Evolutionary conservation across 345 rosid genomes (phyloP).

Genomic region (Dimocarpus longan): DNA sequence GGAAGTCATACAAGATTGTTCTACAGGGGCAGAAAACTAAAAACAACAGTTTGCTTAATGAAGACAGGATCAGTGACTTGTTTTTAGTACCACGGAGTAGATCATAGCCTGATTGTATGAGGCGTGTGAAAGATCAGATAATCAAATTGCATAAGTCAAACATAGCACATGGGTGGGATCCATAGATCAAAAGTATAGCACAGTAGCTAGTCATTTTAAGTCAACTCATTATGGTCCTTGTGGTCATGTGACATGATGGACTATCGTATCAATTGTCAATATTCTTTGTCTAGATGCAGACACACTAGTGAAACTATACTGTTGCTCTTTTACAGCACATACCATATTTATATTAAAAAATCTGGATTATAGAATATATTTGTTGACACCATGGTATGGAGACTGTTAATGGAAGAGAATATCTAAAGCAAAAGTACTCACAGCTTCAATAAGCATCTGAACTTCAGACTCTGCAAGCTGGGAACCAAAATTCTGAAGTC

Average conservation of each 20-base stretch:
- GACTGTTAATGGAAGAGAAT: slow-evolving; percentile 1
- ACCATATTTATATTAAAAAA: background rate
- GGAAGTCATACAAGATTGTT: background rate
- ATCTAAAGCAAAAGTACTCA: slow-evolving; percentile 42
- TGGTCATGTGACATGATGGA: background rate
- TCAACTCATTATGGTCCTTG: background rate
- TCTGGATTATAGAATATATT: background rate
- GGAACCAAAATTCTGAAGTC: slow-evolving; percentile 67
- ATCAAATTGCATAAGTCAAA: background rate
- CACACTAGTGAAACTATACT: background rate
- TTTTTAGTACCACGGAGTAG: background rate
- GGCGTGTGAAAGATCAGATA: background rate
- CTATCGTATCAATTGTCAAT: slow-evolving; percentile 6
- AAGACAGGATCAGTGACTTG: background rate
- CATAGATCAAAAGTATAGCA: background rate
- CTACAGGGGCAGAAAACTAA: background rate
- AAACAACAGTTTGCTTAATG: background rate
- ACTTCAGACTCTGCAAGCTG: slow-evolving; percentile 93
- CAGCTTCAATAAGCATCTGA: slow-evolving; percentile 98
- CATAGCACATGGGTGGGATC: slow-evolving; percentile 18
- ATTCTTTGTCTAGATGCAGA: background rate
- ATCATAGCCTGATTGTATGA: slow-evolving; percentile 1
- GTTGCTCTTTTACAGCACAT: background rate
- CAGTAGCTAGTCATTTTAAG: background rate
- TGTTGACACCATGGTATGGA: slow-evolving; percentile 10